These are phyloP conservation scores for Parmales sp. DNA, from an alignment of 108 stramenopile genomes.

Conservation along the genomic window DNA sequence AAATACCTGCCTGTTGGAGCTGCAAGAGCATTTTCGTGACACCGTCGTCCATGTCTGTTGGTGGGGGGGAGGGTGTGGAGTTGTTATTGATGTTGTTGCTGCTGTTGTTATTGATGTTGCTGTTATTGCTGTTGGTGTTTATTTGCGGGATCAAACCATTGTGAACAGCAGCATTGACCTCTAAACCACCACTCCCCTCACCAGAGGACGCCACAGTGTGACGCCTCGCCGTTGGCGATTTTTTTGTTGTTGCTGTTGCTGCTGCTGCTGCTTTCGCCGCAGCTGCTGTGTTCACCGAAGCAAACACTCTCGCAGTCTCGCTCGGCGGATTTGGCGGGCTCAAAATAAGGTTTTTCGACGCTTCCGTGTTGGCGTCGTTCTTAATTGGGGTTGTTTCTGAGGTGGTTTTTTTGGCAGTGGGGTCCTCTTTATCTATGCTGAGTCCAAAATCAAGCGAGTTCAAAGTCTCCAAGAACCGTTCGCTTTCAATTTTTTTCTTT, in stretches of 20 bases:
- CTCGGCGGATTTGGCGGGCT: neutral
- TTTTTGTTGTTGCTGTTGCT: no score
- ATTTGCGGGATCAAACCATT: no score
- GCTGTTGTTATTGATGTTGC: neutral
- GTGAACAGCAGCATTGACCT: no score
- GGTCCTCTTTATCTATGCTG: neutral
- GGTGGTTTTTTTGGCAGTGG: neutral
- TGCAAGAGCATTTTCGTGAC: conserved; percentile 4
- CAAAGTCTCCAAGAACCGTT: neutral
- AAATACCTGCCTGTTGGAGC: neutral
- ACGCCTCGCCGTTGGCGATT: no score
- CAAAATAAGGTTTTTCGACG: neutral
- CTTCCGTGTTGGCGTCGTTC: neutral
- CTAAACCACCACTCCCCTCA: no score
- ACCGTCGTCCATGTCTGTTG: neutral
- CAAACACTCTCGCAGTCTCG: no score
- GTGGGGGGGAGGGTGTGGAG: neutral
- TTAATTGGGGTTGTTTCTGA: neutral
- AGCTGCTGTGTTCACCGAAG: no score
- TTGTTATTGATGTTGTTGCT: neutral
- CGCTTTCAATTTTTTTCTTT: neutral
- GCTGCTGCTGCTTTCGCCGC: no score
- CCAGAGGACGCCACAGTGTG: no score
- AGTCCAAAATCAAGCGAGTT: neutral
- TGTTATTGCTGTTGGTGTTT: no score